A percentile compares a stretch with the other conserved stretches of the same genome.
Conservation (phyloP, 352 stramenopile genomes). For the Aphanomyces invadans region DNA sequence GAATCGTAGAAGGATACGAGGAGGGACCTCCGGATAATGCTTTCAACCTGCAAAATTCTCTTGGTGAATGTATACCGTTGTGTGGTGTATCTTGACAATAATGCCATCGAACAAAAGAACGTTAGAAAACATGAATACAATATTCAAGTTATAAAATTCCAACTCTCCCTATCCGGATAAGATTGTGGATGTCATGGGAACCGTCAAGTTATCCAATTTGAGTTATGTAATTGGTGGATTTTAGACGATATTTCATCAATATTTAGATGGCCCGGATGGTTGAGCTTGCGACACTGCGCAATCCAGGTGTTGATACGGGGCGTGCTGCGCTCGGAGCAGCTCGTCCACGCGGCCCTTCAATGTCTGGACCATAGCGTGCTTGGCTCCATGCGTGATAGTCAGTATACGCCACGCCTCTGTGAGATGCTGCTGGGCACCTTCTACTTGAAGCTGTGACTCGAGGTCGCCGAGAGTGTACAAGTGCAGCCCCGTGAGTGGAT, state of each 20-base stretch:
- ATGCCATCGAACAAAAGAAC: neutral
- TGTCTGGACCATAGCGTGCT: constrained; percentile 39
- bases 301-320: too few species aligned
- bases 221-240: neutral
- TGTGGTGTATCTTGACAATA: too few species aligned
- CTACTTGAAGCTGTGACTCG: constrained; percentile 26
- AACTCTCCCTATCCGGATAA: neutral
- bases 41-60: too few species aligned
- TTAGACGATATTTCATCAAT: too few species aligned
- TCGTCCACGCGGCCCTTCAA: constrained; percentile 19
- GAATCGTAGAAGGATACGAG: neutral
- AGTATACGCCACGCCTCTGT: constrained; percentile 39
- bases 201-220: neutral
- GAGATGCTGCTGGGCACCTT: constrained; percentile 31
- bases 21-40: constrained; percentile 6
- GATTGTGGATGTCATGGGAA: neutral
- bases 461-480: constrained; percentile 61
- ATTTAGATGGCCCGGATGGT: too few species aligned
- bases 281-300: too few species aligned
- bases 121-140: neutral
- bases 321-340: too few species aligned
- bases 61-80: too few species aligned
- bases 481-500: constrained; percentile 55
- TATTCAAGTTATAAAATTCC: neutral
- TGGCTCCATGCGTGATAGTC: constrained; percentile 42